A percentile compares a stretch with the other conserved stretches of the same genome.
Evolutionary conservation across 305 asterid species (phyloP).

Genomic region (Fraxinus albicans): DNA sequence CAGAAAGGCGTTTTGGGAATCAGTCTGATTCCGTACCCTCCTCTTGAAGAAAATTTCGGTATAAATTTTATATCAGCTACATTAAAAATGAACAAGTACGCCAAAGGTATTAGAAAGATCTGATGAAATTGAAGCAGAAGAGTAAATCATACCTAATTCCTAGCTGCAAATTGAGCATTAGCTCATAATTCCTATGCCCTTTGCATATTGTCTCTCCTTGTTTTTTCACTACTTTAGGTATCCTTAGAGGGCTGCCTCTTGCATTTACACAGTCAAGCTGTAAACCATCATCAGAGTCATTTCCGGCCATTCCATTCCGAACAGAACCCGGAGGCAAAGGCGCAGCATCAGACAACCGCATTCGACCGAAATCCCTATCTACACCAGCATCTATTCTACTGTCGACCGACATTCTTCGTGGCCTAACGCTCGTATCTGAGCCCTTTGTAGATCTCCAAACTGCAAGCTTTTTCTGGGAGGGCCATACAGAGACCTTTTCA

Average conservation of each 20-base stretch:
- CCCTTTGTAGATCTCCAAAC: slow-evolving; percentile 59
- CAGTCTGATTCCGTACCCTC: background rate
- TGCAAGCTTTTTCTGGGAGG: slow-evolving; percentile 82
- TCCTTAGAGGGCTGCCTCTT: slow-evolving; percentile 53
- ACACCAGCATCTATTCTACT: slow-evolving; percentile 59
- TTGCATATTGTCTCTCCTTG: slow-evolving; percentile 86
- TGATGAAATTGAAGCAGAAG: background rate
- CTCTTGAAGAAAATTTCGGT: background rate
- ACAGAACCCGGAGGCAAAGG: slow-evolving; percentile 37
- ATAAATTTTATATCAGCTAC: background rate
- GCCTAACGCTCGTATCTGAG: slow-evolving; percentile 38
- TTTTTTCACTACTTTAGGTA: slow-evolving; percentile 67
- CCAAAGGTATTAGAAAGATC: background rate
- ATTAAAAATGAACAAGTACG: background rate
- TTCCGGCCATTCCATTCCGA: slow-evolving; percentile 22
- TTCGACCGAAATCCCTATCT: slow-evolving; percentile 56
- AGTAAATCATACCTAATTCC: slow-evolving; percentile 61
- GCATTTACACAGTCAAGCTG: slow-evolving; percentile 19
- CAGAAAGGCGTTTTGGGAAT: background rate
- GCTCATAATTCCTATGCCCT: slow-evolving; percentile 79
- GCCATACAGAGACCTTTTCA: slow-evolving; percentile 73
- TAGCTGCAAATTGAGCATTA: slow-evolving; percentile 85
- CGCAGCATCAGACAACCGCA: slow-evolving; percentile 53
- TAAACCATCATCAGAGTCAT: slow-evolving; percentile 8
- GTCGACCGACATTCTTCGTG: slow-evolving; percentile 75